A percentile compares a stretch with the other conserved stretches of the same genome.
Conservation (phyloP, 2,329 filamentous ascomycete species). For the Torrubiella hemipterigena region DNA sequence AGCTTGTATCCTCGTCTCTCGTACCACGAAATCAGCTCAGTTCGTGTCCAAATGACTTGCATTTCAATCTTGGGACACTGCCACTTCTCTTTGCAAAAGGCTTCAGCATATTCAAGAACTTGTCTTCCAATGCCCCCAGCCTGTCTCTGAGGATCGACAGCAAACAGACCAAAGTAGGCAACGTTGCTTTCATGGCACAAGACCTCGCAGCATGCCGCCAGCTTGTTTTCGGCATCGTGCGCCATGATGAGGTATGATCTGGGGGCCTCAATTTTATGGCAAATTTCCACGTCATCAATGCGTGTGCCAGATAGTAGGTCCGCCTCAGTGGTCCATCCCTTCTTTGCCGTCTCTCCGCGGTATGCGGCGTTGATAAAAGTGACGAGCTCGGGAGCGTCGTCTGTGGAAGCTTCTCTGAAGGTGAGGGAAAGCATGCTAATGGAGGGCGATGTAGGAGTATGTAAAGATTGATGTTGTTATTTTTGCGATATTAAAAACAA, state of each 20-base stretch:
- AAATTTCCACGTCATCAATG: slow-evolving; percentile 24
- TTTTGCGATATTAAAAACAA: neutral
- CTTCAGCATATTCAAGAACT: slow-evolving; percentile 29
- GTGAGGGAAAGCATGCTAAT: slow-evolving; percentile 12
- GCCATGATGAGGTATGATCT: slow-evolving; percentile 24
- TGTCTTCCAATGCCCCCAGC: slow-evolving; percentile 29
- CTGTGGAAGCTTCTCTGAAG: slow-evolving; percentile 21
- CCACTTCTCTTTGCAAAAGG: slow-evolving; percentile 19
- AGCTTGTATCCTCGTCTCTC: slow-evolving; percentile 25
- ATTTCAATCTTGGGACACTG: slow-evolving; percentile 26
- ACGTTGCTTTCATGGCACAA: slow-evolving; percentile 13
- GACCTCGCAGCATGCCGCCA: slow-evolving; percentile 34
- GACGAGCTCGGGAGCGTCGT: slow-evolving; percentile 20
- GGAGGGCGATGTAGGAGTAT: neutral
- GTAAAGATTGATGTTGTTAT: too few species aligned
- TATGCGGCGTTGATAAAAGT: slow-evolving; percentile 30
- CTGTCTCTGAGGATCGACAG: slow-evolving; percentile 29
- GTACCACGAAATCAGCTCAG: slow-evolving; percentile 35
- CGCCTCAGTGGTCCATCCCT: slow-evolving; percentile 35
- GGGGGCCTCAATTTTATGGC: slow-evolving; percentile 26
- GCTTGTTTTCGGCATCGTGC: slow-evolving; percentile 12
- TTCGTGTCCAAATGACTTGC: slow-evolving; percentile 28
- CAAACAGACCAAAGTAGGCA: slow-evolving; percentile 35
- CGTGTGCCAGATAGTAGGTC: slow-evolving; percentile 29
- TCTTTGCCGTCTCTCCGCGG: slow-evolving; percentile 25